Percentiles rank a stretch among this genome's conserved stretches.
Conservation (phyloP, 2,329 filamentous ascomycete genomes). For the Diaporthe batatas region DNA sequence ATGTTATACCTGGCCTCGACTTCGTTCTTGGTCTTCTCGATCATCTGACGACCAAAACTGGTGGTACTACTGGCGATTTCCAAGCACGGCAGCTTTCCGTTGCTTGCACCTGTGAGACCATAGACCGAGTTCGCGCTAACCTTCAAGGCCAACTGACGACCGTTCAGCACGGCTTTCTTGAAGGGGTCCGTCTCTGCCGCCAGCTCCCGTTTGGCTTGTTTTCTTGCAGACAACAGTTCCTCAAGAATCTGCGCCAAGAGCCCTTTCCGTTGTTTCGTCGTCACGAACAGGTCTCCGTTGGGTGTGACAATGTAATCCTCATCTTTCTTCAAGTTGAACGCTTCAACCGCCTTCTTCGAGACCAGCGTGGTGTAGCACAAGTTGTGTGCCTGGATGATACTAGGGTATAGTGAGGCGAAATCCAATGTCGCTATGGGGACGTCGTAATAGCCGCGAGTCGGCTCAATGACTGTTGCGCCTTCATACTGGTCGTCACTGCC, state of each 20-base stretch:
- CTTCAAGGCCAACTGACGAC: slow-evolving; percentile 95
- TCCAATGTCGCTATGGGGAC: slow-evolving; percentile 96
- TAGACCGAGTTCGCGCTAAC: slow-evolving; percentile 98
- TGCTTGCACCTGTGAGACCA: slow-evolving; percentile 94
- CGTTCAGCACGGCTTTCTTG: slow-evolving; percentile 97
- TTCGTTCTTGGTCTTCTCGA: slow-evolving; percentile 97
- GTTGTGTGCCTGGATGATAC: slow-evolving; percentile 99
- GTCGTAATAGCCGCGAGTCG: slow-evolving; percentile 91
- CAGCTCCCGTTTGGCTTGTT: slow-evolving; percentile 92
- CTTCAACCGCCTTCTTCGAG: slow-evolving; percentile 82
- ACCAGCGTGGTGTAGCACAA: slow-evolving; percentile 96
- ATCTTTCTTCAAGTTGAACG: slow-evolving; percentile 82
- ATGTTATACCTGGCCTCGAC: slow-evolving; percentile 92
- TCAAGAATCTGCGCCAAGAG: slow-evolving; percentile 95
- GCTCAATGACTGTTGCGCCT: slow-evolving; percentile 98
- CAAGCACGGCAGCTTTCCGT: slow-evolving; percentile 94
- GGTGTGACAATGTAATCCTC: slow-evolving; percentile 98
- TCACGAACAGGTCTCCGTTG: slow-evolving; percentile 94
- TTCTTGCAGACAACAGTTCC: slow-evolving; percentile 90
- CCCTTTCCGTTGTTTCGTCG: slow-evolving; percentile 88
- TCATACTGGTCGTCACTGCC: slow-evolving; percentile 90
- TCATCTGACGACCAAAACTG: slow-evolving; percentile 98
- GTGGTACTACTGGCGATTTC: slow-evolving; percentile 97
- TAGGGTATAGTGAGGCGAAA: slow-evolving; percentile 98
- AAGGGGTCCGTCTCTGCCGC: slow-evolving; percentile 92